Evolutionary conservation across 1,284 basidiomycete species (phyloP).

Genomic region (Ganoderma lucidum): DNA sequence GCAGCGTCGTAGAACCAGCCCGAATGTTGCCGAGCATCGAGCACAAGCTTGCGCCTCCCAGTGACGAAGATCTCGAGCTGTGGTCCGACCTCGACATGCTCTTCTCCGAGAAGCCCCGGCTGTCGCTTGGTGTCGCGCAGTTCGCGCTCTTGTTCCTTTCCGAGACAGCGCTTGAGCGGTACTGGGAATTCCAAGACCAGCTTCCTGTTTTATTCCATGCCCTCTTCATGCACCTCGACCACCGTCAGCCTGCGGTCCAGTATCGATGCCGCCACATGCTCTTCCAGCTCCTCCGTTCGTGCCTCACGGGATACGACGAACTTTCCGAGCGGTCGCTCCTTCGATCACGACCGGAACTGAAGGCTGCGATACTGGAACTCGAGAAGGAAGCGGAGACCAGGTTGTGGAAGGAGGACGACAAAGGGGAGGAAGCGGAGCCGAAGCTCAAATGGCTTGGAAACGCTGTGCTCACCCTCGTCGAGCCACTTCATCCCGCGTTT

Average conservation of each 20-base stretch:
- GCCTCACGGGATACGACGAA: slow-evolving; percentile 78
- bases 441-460: slow-evolving; percentile 78
- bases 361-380: slow-evolving; percentile 59
- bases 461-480: slow-evolving; percentile 73
- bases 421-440: slow-evolving; percentile 56
- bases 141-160: slow-evolving; percentile 89
- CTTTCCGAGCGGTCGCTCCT: slow-evolving; percentile 60
- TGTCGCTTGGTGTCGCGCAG: slow-evolving; percentile 82
- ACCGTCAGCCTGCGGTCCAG: slow-evolving; percentile 75
- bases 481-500: slow-evolving; percentile 73
- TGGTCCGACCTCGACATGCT: slow-evolving; percentile 79
- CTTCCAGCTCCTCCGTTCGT: slow-evolving; percentile 83
- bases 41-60: slow-evolving; percentile 73
- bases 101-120: slow-evolving; percentile 75
- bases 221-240: slow-evolving; percentile 86
- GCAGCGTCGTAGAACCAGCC: slow-evolving; percentile 84
- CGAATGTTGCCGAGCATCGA: slow-evolving; percentile 83
- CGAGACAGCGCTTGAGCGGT: slow-evolving; percentile 82
- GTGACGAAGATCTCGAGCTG: slow-evolving; percentile 73
- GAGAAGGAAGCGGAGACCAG: slow-evolving; percentile 65
- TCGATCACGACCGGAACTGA: slow-evolving; percentile 56
- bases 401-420: slow-evolving; percentile 82
- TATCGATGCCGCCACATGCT: slow-evolving; percentile 77
- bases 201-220: slow-evolving; percentile 84
- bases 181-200: slow-evolving; percentile 77